Percentiles rank a stretch among this genome's conserved stretches.
phyloP scores from a whole-genome alignment of 164 flowering plant species.

The Taxillus chinensis region DNA sequence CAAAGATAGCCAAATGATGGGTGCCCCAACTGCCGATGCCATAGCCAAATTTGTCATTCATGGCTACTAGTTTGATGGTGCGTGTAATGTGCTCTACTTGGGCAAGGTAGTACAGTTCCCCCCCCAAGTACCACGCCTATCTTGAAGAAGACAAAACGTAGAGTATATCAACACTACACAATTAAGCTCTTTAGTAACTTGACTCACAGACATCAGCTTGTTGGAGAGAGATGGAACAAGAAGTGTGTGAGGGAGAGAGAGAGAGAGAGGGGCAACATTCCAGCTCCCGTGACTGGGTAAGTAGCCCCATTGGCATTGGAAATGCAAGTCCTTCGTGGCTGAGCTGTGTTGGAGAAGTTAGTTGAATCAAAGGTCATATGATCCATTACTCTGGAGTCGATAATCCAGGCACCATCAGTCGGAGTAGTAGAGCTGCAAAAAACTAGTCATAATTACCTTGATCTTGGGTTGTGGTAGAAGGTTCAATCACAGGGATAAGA shows the following conservation, averaged over 20 bases:
- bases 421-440: background rate
- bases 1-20: background rate
- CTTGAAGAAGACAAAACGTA: background rate
- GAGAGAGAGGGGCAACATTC: background rate
- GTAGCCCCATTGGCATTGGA: conserved; percentile 1
- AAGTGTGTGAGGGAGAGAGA: no score
- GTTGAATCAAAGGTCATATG: background rate
- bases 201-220: no score
- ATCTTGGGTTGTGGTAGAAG: conserved; percentile 1
- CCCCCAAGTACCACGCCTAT: conserved; percentile 8
- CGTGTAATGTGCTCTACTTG: background rate
- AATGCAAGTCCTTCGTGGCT: background rate
- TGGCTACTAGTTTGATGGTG: background rate
- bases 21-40: no score
- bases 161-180: no score
- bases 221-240: no score
- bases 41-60: no score
- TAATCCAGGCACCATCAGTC: background rate
- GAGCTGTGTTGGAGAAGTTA: background rate
- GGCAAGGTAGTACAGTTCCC: conserved; percentile 7
- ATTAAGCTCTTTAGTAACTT: no score
- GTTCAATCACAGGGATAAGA: background rate
- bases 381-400: background rate
- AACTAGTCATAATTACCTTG: conserved; percentile 4
- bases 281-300: background rate